phyloP scores from a whole-genome alignment of 2,329 filamentous ascomycete species.

The Phialophora expanda region DNA sequence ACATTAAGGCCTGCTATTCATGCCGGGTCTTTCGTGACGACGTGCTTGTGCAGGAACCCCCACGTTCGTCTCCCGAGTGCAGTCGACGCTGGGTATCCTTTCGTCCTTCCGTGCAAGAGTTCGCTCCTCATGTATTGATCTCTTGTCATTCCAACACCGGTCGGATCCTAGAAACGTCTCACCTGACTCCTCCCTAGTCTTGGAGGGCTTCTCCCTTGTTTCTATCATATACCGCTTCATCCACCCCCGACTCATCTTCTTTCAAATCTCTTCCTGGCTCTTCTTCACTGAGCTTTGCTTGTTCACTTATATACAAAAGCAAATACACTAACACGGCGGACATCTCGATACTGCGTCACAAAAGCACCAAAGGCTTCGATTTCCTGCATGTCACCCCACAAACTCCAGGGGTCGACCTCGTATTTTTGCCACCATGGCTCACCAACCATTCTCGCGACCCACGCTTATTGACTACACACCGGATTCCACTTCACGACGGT shows the following conservation, averaged over 20 bases:
- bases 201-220: not conserved
- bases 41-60: constrained; percentile 1
- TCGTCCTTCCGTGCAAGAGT: not conserved
- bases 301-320: not conserved
- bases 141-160: not conserved
- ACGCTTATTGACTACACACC: constrained; percentile 6
- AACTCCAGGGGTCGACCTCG: constrained; percentile 21
- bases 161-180: not conserved
- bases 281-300: not conserved
- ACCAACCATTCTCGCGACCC: constrained; percentile 9
- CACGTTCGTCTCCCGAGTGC: not conserved
- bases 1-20: not conserved
- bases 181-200: not conserved
- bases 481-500: constrained; percentile 2
- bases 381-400: constrained; percentile 16
- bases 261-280: not conserved
- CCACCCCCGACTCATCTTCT: not conserved
- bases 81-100: constrained; percentile 6
- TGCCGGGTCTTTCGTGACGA: constrained; percentile 2
- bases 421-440: constrained; percentile 24
- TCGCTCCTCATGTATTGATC: not conserved
- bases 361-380: constrained; percentile 7
- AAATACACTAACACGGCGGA: constrained; percentile 1
- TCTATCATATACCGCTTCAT: not conserved
- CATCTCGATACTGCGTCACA: not conserved